Conservation (phyloP, 768 basidiomycete species). For the Suillus sp. region DNA sequence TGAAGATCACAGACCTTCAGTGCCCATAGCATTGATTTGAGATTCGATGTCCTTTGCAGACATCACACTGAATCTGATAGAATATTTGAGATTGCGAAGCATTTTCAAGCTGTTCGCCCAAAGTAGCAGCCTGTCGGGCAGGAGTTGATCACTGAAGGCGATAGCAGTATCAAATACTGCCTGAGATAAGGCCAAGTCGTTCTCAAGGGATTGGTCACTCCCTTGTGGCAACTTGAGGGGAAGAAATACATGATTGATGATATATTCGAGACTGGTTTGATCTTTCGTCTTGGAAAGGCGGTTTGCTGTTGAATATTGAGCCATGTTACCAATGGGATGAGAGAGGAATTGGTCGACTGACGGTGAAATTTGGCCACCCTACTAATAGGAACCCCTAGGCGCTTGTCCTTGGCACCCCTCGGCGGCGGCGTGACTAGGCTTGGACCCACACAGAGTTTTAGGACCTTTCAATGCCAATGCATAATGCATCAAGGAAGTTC, state of each 20-base stretch:
- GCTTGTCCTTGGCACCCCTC: not conserved
- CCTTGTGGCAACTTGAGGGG: constrained; percentile 44
- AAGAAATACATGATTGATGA: constrained; percentile 45
- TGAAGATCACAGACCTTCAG: constrained; percentile 13
- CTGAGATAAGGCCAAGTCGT: constrained; percentile 31
- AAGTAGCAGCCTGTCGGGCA: constrained; percentile 10
- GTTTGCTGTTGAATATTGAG: not conserved
- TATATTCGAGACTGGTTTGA: constrained; percentile 26
- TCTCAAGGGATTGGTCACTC: constrained; percentile 30
- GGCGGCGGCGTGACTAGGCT: too few relatives aligned
- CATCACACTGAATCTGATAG: constrained; percentile 10
- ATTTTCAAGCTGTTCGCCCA: constrained; percentile 38
- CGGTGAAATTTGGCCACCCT: too few relatives aligned
- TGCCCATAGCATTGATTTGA: constrained; percentile 23
- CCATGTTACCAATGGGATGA: not conserved
- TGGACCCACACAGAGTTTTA: too few relatives aligned
- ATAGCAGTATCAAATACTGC: constrained; percentile 22
- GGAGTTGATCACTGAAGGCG: constrained; percentile 21
- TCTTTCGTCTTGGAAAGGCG: not conserved
- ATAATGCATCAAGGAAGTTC: too few relatives aligned
- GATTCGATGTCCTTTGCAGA: constrained; percentile 18
- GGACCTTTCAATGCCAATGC: too few relatives aligned
- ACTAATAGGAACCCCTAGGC: not conserved
- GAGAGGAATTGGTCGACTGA: too few relatives aligned
- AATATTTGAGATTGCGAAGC: constrained; percentile 28